phyloP scores from a whole-genome alignment of 192 early-diverging fungal species.

The Podila epicladia region DNA sequence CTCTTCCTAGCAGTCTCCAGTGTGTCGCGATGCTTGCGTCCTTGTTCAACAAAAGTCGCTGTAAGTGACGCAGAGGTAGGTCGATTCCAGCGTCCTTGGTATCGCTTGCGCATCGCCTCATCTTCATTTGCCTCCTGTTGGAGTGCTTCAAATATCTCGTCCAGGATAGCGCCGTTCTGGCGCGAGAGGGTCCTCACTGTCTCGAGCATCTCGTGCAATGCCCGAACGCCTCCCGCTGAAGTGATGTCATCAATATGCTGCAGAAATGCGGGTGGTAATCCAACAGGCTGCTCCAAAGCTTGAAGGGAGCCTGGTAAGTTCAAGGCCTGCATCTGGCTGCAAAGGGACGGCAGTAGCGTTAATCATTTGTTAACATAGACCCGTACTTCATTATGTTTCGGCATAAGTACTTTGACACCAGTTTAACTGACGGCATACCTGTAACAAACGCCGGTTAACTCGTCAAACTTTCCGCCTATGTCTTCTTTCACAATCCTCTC shows the following conservation, averaged over 20 bases:
- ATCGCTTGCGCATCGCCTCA: slow-evolving; percentile 65
- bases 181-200: slow-evolving; percentile 64
- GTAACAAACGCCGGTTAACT: slow-evolving; percentile 73
- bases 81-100: slow-evolving; percentile 66
- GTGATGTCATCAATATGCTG: slow-evolving; percentile 80
- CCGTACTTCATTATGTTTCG: neutral
- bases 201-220: slow-evolving; percentile 71
- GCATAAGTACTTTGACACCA: neutral
- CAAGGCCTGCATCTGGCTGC: slow-evolving; percentile 71
- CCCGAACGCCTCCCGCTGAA: slow-evolving; percentile 71
- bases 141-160: slow-evolving; percentile 72
- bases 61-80: slow-evolving; percentile 63
- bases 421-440: slow-evolving; percentile 47
- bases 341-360: neutral
- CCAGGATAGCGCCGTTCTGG: slow-evolving; percentile 66
- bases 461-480: slow-evolving; percentile 70
- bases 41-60: slow-evolving; percentile 63
- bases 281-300: slow-evolving; percentile 78
- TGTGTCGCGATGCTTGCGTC: slow-evolving; percentile 62
- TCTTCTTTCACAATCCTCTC: slow-evolving; percentile 78
- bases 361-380: neutral
- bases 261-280: slow-evolving; percentile 76
- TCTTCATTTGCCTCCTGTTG: slow-evolving; percentile 79
- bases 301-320: slow-evolving; percentile 78
- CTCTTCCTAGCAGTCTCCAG: slow-evolving; percentile 68